Base-by-base conservation (phyloP, 2,329 filamentous ascomycete genomes). In the Aspergillus sojae region DNA sequence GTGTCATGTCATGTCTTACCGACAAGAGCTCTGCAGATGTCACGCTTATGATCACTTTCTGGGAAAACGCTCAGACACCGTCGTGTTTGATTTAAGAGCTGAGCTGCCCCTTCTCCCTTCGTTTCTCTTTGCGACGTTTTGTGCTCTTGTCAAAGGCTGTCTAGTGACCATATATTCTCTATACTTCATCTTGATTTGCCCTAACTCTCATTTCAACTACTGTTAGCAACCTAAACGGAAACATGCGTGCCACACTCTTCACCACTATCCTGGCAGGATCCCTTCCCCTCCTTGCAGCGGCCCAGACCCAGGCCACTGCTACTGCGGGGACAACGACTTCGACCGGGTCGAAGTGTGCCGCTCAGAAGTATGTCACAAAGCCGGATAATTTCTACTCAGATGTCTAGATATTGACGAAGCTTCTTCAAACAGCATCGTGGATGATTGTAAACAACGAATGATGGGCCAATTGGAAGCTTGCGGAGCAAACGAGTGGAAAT, bases 401-500 rank as follows among this genome's bases (percentile, higher is more conserved):
- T 39, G 11, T 30, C 12, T 14, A 7, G 26, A 58, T 21, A 36
- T 21, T 30, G n/a, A 54, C 32, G 4, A 4, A 14, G 14, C 12
- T 7, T 14, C 23, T 36, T 39, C 32, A 19, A 14, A 54, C 65
- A 85, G 83, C 74, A 85, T 86, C 71, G 78, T 86, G 72, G 77
- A 83, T 64, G 78, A 79, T 66, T 86, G 84, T 71, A 71, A 83
- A 34, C 61, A 67, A 7, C 75, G 77, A 62, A 78, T 79, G 70
- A 67, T 80, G 65, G 70, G 74, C 10, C 78, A 80, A 61, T 75
- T 85, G 70, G 66, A 78, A 21, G 69, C 68, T 53, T 86, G 85
- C 75, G 68, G 65, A 36, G 60, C 70, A 46, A 83, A 82, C 66
- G 83, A 86, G 75, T 86, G 80, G 77, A 75, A 79, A 69, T 89